Percentiles rank a stretch among this genome's conserved stretches.
Conservation (phyloP, 257 asterid genomes). For the Pogostemon cablin region DNA sequence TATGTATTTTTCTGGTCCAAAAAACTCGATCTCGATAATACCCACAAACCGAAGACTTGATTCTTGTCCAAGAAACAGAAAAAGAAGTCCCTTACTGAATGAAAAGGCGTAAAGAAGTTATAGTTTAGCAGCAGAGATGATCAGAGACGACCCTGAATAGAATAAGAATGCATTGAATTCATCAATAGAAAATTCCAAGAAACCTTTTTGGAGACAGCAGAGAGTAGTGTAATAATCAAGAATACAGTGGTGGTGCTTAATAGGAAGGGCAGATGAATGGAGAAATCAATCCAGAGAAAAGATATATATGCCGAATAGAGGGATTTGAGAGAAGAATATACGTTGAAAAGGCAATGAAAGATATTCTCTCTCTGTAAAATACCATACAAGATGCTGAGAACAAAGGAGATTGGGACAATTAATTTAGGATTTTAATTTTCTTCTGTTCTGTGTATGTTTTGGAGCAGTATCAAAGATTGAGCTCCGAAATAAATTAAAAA, state of each 20-base stretch:
- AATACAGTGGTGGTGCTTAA: no score
- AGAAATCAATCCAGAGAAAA: no score
- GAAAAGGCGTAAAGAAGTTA: neutral
- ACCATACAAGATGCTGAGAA: constrained; percentile 30
- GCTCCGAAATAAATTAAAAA: neutral
- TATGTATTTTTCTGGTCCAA: neutral
- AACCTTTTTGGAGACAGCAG: constrained; percentile 19
- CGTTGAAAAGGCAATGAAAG: constrained; percentile 43
- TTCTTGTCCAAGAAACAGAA: constrained; percentile 15
- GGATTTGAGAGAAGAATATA: constrained; percentile 47
- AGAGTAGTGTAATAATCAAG: no score
- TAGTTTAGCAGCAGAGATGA: constrained; percentile 32
- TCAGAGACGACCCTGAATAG: constrained; percentile 1
- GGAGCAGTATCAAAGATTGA: neutral
- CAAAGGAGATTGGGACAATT: constrained; percentile 30
- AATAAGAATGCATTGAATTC: neutral
- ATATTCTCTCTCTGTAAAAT: constrained; percentile 31
- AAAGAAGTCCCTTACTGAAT: constrained; percentile 14
- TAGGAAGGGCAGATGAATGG: no score
- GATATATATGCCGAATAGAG: constrained; percentile 29
- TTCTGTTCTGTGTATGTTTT: no score
- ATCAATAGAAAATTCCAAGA: constrained; percentile 50
- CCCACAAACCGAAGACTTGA: neutral
- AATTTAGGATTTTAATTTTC: neutral
- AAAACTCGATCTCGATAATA: constrained; percentile 25